Percentiles rank a stretch among this genome's conserved stretches.
These are phyloP conservation scores for Tylopilus sp. DNA, from an alignment of 1,284 basidiomycete genomes.

Conservation along the genomic window DNA sequence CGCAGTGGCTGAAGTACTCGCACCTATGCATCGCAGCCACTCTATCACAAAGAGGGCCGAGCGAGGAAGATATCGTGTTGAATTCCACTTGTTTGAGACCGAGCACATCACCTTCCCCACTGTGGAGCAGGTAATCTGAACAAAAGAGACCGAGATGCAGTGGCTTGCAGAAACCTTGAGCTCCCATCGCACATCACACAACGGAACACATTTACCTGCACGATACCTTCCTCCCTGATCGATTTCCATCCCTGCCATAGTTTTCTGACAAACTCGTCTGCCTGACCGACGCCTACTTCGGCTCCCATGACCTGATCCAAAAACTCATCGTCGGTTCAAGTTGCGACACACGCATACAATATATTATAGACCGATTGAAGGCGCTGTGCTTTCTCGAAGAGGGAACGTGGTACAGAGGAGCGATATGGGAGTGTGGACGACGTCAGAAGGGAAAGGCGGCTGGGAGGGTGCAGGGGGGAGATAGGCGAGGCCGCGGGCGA, in stretches of 20 bases:
- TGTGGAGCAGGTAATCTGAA: constrained; percentile 94
- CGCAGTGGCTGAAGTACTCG: constrained; percentile 21
- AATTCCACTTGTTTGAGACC: constrained; percentile 97
- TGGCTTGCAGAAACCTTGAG: constrained; percentile 57
- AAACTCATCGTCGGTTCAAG: constrained; percentile 74
- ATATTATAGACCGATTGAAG: constrained; percentile 87
- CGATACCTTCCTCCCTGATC: constrained; percentile 70
- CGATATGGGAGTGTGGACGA: constrained; percentile 42
- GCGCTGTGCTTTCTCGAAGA: constrained; percentile 72
- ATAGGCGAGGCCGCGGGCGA: constrained; percentile 71
- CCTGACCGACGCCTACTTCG: constrained; percentile 78
- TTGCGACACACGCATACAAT: constrained; percentile 88
- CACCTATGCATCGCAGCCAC: constrained; percentile 87
- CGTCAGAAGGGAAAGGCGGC: too few relatives aligned
- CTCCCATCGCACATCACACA: background rate
- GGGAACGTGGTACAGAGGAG: too few relatives aligned
- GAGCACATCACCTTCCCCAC: constrained; percentile 47
- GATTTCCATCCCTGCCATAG: constrained; percentile 90
- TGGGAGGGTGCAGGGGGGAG: background rate
- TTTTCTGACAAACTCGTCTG: constrained; percentile 89
- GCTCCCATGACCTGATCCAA: constrained; percentile 87
- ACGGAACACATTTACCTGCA: constrained; percentile 49
- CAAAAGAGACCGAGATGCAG: constrained; percentile 94
- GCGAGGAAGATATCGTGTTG: constrained; percentile 96
- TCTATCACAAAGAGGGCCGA: constrained; percentile 85